Evolutionary conservation across 805 yeast genomes (phyloP).

Genomic region (Wickerhamiella spandovensis): DNA sequence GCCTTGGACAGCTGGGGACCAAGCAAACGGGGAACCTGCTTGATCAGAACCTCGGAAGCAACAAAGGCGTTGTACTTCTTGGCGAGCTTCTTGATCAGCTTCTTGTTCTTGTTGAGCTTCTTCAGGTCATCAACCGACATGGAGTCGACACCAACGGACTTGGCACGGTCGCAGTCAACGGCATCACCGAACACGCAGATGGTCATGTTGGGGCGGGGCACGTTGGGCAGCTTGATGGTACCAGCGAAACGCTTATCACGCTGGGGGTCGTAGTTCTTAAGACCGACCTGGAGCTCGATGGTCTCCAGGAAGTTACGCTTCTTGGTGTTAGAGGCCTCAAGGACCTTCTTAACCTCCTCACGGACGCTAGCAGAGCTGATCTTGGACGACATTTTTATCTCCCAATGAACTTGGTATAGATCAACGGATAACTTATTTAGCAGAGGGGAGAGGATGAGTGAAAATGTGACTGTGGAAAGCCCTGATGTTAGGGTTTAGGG

Average conservation of each 20-base stretch:
- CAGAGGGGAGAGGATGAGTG: background rate
- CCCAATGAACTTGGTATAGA: constrained; percentile 20
- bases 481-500: too few species aligned
- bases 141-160: constrained; percentile 97
- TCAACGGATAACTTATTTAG: constrained; percentile 2
- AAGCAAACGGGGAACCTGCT: constrained; percentile 99
- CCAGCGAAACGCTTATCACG: constrained; percentile 99
- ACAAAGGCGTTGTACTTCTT: constrained; percentile 99
- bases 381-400: constrained; percentile 36
- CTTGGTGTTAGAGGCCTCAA: constrained; percentile 85
- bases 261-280: constrained; percentile 99
- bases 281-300: constrained; percentile 98
- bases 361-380: constrained; percentile 87
- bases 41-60: constrained; percentile 98
- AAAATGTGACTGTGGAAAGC: background rate
- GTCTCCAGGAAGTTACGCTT: constrained; percentile 99
- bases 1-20: constrained; percentile 99
- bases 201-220: constrained; percentile 99
- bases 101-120: constrained; percentile 99
- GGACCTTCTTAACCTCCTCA: constrained; percentile 86
- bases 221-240: constrained; percentile 92
- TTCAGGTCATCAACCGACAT: constrained; percentile 99
- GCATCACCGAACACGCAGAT: constrained; percentile 99
- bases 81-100: constrained; percentile 98
- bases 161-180: constrained; percentile 99